These are phyloP conservation scores for Alternaria novae-zelandiae DNA, from an alignment of 2,329 filamentous ascomycete species.

Conservation along the genomic window DNA sequence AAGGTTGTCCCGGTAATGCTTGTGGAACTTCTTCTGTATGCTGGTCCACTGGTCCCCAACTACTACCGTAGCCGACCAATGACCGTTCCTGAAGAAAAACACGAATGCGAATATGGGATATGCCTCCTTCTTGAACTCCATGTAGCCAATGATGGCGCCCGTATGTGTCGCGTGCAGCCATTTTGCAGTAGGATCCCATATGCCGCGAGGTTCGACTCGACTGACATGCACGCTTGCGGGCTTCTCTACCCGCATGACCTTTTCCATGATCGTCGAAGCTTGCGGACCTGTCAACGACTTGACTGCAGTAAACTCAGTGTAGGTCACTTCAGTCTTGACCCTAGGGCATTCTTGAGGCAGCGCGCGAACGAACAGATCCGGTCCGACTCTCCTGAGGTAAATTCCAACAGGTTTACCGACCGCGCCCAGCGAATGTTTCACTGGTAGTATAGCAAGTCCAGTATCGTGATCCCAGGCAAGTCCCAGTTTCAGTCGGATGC, in stretches of 20 bases:
- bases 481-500: slow-evolving; percentile 5
- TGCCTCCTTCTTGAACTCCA: not conserved
- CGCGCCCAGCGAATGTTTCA: slow-evolving; percentile 7
- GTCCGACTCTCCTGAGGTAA: slow-evolving; percentile 5
- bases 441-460: slow-evolving; percentile 8
- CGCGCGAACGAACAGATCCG: slow-evolving; percentile 6
- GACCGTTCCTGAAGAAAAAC: slow-evolving; percentile 5
- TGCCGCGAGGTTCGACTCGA: slow-evolving; percentile 3
- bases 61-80: slow-evolving; percentile 4
- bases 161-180: slow-evolving; percentile 5
- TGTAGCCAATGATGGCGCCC: slow-evolving; percentile 5
- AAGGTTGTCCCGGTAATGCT: not conserved
- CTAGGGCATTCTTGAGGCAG: not conserved
- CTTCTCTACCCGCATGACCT: not conserved
- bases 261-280: not conserved
- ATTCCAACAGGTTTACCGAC: not conserved
- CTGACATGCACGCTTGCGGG: not conserved
- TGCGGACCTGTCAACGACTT: not conserved
- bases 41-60: not conserved
- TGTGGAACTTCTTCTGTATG: slow-evolving; percentile 5
- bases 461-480: slow-evolving; percentile 8
- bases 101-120: slow-evolving; percentile 2
- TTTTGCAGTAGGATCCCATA: not conserved
- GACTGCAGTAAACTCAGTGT: slow-evolving; percentile 5
- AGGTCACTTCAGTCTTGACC: not conserved